A percentile compares a stretch with the other conserved stretches of the same genome.
These are phyloP conservation scores for Daldinia sp. DNA, from an alignment of 2,329 filamentous ascomycete species.

Conservation along the genomic window DNA sequence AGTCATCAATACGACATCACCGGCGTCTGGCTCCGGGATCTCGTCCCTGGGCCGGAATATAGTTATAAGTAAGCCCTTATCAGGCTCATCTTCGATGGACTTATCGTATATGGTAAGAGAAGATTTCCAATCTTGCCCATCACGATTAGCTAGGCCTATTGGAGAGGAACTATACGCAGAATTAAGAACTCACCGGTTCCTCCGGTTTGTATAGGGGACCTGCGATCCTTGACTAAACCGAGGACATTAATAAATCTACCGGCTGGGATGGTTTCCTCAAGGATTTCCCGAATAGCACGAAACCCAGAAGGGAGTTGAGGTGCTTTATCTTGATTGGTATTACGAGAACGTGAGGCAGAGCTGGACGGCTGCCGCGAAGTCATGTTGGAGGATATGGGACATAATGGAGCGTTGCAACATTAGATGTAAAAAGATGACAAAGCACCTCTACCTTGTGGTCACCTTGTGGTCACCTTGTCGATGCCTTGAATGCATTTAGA, in stretches of 20 bases:
- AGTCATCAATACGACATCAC: conserved; percentile 72
- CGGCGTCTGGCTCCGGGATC: conserved; percentile 58
- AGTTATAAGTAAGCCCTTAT: conserved; percentile 57
- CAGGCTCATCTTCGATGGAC: conserved; percentile 55
- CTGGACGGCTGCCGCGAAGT: conserved; percentile 26
- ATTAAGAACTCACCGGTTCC: conserved; percentile 56
- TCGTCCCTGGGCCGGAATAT: conserved; percentile 65
- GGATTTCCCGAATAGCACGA: conserved; percentile 51
- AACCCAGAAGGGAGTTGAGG: conserved; percentile 53
- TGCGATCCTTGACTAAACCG: conserved; percentile 74
- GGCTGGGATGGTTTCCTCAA: conserved; percentile 50
- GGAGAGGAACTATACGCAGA: conserved; percentile 2
- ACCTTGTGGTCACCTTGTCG: no score
- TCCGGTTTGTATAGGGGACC: conserved; percentile 59
- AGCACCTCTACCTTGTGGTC: conserved; percentile 1
- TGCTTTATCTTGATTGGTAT: conserved; percentile 7
- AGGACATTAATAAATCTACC: conserved; percentile 64
- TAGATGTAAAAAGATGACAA: conserved; percentile 7
- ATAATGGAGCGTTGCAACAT: conserved; percentile 12
- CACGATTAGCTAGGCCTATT: conserved; percentile 14
- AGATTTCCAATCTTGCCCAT: conserved; percentile 64
- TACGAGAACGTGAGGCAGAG: conserved; percentile 18
- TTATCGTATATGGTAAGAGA: conserved; percentile 68
- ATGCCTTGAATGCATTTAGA: conserved; percentile 25
- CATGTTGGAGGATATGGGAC: conserved; percentile 28